These are phyloP conservation scores for Chimonanthus salicifolius DNA, from an alignment of 164 flowering plant species.

Conservation along the genomic window DNA sequence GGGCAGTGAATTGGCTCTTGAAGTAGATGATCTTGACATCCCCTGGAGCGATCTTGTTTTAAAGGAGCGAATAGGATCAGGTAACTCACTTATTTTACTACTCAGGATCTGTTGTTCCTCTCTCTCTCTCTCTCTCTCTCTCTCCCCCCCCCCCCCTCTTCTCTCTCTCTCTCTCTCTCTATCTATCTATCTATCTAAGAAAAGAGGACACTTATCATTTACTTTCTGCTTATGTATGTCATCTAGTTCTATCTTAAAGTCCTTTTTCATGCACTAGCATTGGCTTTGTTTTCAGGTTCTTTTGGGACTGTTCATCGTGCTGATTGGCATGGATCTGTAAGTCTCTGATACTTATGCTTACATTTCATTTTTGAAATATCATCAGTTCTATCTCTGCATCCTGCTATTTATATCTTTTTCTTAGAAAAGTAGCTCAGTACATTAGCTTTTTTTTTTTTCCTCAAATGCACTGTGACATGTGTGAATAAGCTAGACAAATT, in stretches of 20 bases:
- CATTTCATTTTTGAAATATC: not conserved
- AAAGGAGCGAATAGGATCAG: slow-evolving; percentile 92
- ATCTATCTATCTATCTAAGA: not conserved
- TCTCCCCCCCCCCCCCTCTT: too few species aligned
- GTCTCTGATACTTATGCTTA: slow-evolving; percentile 9
- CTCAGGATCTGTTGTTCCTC: too few species aligned
- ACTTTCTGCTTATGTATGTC: not conserved
- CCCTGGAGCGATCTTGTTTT: slow-evolving; percentile 88
- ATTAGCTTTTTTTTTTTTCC: too few species aligned
- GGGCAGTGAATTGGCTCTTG: slow-evolving; percentile 45
- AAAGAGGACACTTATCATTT: not conserved
- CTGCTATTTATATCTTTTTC: too few species aligned
- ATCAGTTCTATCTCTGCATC: not conserved
- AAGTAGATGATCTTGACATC: slow-evolving; percentile 71
- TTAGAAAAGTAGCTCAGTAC: too few species aligned
- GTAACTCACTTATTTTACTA: slow-evolving; percentile 22
- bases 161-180: too few species aligned
- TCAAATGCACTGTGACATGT: too few species aligned
- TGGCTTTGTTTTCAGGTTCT: slow-evolving; percentile 56
- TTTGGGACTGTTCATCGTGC: slow-evolving; percentile 99
- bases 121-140: too few species aligned
- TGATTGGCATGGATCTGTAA: slow-evolving; percentile 98
- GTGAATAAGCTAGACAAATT: too few species aligned
- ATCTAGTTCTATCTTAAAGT: not conserved
- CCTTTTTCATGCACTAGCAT: not conserved